phyloP scores from a whole-genome alignment of 208 protist species.

The Trypanosoma avium region DNA sequence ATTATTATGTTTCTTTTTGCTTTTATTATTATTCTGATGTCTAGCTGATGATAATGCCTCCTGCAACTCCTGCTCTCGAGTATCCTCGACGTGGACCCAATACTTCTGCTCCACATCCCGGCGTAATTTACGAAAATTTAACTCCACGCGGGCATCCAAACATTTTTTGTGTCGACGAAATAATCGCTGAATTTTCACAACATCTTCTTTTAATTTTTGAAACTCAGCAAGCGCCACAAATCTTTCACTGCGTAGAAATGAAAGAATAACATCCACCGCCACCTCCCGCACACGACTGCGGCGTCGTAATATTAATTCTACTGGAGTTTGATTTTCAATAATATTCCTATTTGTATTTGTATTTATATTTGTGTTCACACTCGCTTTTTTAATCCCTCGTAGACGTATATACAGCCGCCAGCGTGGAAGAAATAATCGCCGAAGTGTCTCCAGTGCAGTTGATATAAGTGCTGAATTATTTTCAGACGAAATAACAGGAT shows the following conservation, averaged over 20 bases:
- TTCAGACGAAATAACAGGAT: not conserved
- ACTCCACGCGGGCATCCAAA: slow-evolving; percentile 48
- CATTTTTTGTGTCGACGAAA: slow-evolving; percentile 34
- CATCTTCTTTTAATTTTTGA: not conserved
- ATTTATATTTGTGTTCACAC: no score
- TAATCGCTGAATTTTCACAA: slow-evolving; percentile 46
- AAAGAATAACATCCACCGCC: slow-evolving; percentile 19
- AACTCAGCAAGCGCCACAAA: not conserved
- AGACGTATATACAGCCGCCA: slow-evolving; percentile 23
- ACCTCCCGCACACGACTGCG: not conserved
- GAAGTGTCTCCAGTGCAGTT: slow-evolving; percentile 6
- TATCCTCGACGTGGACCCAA: slow-evolving; percentile 38
- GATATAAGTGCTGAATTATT: not conserved
- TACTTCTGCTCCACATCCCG: slow-evolving; percentile 47
- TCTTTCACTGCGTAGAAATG: not conserved
- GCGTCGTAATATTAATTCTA: not conserved
- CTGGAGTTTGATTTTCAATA: no score
- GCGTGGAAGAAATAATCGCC: slow-evolving; percentile 12
- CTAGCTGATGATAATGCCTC: no score
- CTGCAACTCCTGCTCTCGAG: slow-evolving; percentile 43
- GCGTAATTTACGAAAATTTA: slow-evolving; percentile 62
- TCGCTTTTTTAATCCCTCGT: no score
- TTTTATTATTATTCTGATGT: no score
- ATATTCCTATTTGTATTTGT: no score
- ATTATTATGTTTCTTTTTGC: no score